Conservation (phyloP, 129 eudicot genomes). For the Flaveria linearis region DNA sequence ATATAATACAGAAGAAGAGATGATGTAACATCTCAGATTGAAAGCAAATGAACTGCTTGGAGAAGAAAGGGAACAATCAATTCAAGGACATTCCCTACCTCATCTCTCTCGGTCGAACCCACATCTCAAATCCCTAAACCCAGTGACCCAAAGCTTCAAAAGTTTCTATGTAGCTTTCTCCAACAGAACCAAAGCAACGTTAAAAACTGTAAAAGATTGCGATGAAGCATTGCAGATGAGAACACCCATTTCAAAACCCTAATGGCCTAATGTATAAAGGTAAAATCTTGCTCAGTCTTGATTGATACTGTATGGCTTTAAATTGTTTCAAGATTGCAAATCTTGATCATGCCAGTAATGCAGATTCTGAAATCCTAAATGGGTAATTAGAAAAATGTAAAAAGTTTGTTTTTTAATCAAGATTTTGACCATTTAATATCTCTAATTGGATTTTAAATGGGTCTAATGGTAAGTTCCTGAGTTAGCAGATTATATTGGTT, state of each 20-base stretch:
- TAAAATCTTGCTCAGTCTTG: conserved; percentile 61
- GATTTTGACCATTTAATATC: conserved; percentile 65
- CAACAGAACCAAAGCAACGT: conserved; percentile 75
- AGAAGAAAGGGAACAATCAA: too few species aligned
- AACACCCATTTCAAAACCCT: conserved; percentile 67
- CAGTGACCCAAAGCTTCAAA: conserved; percentile 47
- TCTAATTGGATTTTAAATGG: conserved; percentile 27
- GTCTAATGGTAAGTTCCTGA: conserved; percentile 72
- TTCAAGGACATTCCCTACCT: background rate
- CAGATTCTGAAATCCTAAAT: conserved; percentile 49
- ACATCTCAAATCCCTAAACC: conserved; percentile 41
- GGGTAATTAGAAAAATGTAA: conserved; percentile 67
- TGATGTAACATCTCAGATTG: too few species aligned
- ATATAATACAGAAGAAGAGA: conserved; percentile 39
- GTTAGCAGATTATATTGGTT: conserved; percentile 76
- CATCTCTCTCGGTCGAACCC: conserved; percentile 56
- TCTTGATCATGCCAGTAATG: conserved; percentile 51
- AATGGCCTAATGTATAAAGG: conserved; percentile 70
- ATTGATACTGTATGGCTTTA: conserved; percentile 57
- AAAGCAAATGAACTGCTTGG: too few species aligned
- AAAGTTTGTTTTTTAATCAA: conserved; percentile 60
- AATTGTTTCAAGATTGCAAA: conserved; percentile 60
- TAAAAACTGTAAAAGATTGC: conserved; percentile 59
- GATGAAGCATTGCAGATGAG: conserved; percentile 70
- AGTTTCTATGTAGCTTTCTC: conserved; percentile 52